Conservation (phyloP, 768 basidiomycete species). For the Lactifluus rugatus region DNA sequence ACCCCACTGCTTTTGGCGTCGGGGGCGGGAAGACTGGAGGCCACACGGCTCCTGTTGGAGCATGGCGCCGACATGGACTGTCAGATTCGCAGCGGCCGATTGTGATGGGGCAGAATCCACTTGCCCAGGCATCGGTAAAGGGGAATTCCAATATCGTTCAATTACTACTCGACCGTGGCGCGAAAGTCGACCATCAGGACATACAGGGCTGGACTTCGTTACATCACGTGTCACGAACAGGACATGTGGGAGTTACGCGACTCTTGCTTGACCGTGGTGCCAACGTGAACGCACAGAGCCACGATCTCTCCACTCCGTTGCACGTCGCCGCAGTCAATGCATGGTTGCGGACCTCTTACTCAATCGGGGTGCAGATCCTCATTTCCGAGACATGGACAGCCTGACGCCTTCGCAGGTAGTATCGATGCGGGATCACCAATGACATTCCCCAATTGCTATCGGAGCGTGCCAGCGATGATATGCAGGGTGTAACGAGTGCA, state of each 20-base stretch:
- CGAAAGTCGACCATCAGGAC: not conserved
- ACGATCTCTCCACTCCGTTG: not conserved
- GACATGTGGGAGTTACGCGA: not conserved
- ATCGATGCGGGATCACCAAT: too few relatives aligned
- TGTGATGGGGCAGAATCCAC: not conserved
- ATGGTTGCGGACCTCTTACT: too few relatives aligned
- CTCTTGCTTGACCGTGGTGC: not conserved
- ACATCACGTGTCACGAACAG: not conserved
- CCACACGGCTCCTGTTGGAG: not conserved
- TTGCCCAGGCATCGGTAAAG: not conserved
- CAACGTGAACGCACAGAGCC: not conserved
- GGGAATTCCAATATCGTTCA: not conserved
- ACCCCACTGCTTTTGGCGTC: not conserved
- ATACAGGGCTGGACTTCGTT: not conserved
- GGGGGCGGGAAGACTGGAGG: not conserved
- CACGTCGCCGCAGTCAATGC: not conserved
- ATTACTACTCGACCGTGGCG: not conserved
- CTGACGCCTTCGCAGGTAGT: too few relatives aligned
- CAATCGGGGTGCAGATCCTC: too few relatives aligned
- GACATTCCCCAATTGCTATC: too few relatives aligned
- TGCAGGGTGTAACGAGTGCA: too few relatives aligned
- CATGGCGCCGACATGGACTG: not conserved
- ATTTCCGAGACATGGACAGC: too few relatives aligned
- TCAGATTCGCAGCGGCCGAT: too few relatives aligned
- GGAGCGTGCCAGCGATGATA: too few relatives aligned